Evolutionary conservation across 2,329 filamentous ascomycete genomes (phyloP).

Genomic region (Fusarium phyllophilum): DNA sequence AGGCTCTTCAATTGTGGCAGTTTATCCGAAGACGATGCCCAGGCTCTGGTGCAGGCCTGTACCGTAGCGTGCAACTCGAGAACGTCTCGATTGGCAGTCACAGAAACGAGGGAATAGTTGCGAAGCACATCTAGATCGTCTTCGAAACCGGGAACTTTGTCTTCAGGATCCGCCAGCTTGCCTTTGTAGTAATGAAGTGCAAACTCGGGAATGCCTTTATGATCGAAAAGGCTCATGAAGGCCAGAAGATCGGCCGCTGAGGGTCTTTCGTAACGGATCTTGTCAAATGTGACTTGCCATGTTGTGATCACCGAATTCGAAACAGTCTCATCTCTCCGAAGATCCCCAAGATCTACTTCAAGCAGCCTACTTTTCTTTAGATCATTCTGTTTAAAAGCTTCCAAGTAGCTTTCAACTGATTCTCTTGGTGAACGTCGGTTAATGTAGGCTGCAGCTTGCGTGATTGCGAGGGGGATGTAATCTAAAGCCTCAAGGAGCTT

Average conservation of each 20-base stretch:
- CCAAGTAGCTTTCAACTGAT: slow-evolving; percentile 46
- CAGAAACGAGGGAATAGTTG: slow-evolving; percentile 8
- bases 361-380: slow-evolving; percentile 42
- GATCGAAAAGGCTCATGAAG: slow-evolving; percentile 33
- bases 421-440: slow-evolving; percentile 27
- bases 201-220: slow-evolving; percentile 10
- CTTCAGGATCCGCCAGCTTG: too few species aligned
- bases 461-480: slow-evolving; percentile 46
- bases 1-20: background rate
- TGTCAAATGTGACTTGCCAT: slow-evolving; percentile 24
- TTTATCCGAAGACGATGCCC: background rate
- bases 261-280: background rate
- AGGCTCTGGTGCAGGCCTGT: background rate
- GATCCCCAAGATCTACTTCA: slow-evolving; percentile 36
- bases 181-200: background rate
- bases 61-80: slow-evolving; percentile 13
- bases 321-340: slow-evolving; percentile 22
- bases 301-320: slow-evolving; percentile 17
- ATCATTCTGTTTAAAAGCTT: slow-evolving; percentile 44
- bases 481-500: slow-evolving; percentile 39
- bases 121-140: slow-evolving; percentile 23
- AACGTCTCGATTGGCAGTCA: background rate
- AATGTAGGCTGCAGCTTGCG: slow-evolving; percentile 46
- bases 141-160: background rate
- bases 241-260: slow-evolving; percentile 7